phyloP scores from a whole-genome alignment of 805 yeast species.

The Candida odintsovae region DNA sequence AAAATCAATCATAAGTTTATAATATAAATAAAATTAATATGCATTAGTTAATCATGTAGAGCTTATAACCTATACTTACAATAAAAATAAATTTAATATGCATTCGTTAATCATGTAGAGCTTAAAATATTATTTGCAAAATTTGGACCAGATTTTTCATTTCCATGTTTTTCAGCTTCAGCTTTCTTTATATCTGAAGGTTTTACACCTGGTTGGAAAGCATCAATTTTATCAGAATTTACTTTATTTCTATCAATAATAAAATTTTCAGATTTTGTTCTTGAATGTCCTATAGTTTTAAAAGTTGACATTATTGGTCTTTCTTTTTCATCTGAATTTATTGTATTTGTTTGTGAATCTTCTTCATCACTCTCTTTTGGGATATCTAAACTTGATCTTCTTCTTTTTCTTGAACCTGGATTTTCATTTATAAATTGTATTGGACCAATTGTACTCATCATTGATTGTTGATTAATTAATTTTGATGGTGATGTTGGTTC shows the following conservation, averaged over 20 bases:
- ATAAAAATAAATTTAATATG: not conserved
- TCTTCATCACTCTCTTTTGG: not conserved
- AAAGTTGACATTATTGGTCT: slow-evolving; percentile 1
- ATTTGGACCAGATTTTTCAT: slow-evolving; percentile 22
- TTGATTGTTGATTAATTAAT: slow-evolving; percentile 11
- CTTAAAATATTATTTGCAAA: slow-evolving; percentile 21
- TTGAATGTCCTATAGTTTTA: slow-evolving; percentile 8
- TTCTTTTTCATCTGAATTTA: too few species aligned
- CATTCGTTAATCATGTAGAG: slow-evolving; percentile 8
- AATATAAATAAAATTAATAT: not conserved
- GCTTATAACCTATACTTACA: too few species aligned
- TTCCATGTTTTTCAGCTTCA: not conserved
- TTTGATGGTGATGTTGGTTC: slow-evolving; percentile 15
- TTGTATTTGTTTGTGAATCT: not conserved
- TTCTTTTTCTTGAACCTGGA: slow-evolving; percentile 23
- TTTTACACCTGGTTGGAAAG: not conserved
- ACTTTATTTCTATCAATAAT: slow-evolving; percentile 2
- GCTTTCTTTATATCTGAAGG: not conserved
- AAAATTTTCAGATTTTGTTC: slow-evolving; percentile 19
- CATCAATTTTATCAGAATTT: not conserved
- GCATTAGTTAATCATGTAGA: slow-evolving; percentile 8
- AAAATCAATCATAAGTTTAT: too few species aligned
- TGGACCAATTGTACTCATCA: slow-evolving; percentile 24
- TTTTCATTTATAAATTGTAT: slow-evolving; percentile 25
- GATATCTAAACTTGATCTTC: slow-evolving; percentile 14